A percentile compares a stretch with the other conserved stretches of the same genome.
Evolutionary conservation across 176 grass and related monocot species (phyloP).

Genomic region (Saccharum officinarum): DNA sequence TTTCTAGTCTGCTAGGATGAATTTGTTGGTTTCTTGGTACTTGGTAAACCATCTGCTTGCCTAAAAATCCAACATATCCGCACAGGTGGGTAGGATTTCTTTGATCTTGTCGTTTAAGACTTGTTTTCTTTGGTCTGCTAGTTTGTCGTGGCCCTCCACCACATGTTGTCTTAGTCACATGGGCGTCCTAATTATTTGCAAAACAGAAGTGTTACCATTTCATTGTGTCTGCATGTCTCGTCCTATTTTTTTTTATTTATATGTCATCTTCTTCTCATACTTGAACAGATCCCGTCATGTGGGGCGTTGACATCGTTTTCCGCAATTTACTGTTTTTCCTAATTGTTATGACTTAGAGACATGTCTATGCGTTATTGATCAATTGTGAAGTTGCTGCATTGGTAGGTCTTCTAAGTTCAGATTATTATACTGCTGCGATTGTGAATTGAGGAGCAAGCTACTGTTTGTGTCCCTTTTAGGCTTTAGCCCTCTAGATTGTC

Average conservation of each 20-base stretch:
- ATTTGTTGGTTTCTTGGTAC: slow-evolving; percentile 48
- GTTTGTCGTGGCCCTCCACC: slow-evolving; percentile 16
- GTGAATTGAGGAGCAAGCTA: neutral
- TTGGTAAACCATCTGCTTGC: slow-evolving; percentile 11
- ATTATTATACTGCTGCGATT: neutral
- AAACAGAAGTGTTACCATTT: slow-evolving; percentile 3
- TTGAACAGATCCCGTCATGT: slow-evolving; percentile 7
- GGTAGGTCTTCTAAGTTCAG: slow-evolving; percentile 7
- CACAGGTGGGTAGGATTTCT: slow-evolving; percentile 40
- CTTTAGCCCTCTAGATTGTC: neutral
- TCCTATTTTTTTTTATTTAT: neutral
- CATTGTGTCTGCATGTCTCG: slow-evolving; percentile 12
- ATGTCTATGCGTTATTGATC: neutral
- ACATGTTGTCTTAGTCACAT: slow-evolving; percentile 38
- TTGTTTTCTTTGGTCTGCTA: slow-evolving; percentile 27
- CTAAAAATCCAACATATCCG: slow-evolving; percentile 28
- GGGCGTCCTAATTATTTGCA: slow-evolving; percentile 1
- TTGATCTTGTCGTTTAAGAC: slow-evolving; percentile 41
- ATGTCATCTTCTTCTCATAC: neutral
- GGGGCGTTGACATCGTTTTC: slow-evolving; percentile 26
- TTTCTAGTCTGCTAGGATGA: slow-evolving; percentile 12
- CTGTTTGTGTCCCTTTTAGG: neutral
- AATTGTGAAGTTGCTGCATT: slow-evolving; percentile 16
- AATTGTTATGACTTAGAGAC: neutral
- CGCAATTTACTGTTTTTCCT: slow-evolving; percentile 25